A percentile compares a stretch with the other conserved stretches of the same genome.
Evolutionary conservation across 225 moss, liverwort and hornwort genomes (phyloP).

Genomic region (Takakia lepidozioides): DNA sequence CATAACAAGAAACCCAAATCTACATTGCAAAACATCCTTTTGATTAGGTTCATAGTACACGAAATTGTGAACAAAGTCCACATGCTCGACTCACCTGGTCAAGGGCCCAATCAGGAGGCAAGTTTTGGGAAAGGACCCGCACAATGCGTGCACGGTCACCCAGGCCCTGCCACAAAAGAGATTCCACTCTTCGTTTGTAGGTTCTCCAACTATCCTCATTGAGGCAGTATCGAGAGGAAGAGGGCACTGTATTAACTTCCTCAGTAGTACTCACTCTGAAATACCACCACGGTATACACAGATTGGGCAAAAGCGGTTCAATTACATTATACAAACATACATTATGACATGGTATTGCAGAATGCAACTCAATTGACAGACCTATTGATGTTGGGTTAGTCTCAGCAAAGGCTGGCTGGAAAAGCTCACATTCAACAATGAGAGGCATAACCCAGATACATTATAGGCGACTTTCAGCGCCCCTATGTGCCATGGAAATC

Average conservation of each 20-base stretch:
- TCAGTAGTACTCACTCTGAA: constrained; percentile 36
- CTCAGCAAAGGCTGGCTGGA: constrained; percentile 23
- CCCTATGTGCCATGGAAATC: constrained; percentile 36
- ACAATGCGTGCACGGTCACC: constrained; percentile 65
- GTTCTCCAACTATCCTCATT: constrained; percentile 59
- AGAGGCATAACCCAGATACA: constrained; percentile 5
- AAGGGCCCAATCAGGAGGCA: constrained; percentile 43
- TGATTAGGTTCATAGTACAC: too few relatives aligned
- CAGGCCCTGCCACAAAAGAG: constrained; percentile 43
- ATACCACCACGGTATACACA: too few relatives aligned
- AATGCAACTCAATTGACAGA: too few relatives aligned
- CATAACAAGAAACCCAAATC: too few relatives aligned
- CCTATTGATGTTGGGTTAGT: constrained; percentile 18
- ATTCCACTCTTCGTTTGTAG: constrained; percentile 57
- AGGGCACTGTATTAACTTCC: constrained; percentile 10
- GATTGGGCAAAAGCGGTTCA: too few relatives aligned
- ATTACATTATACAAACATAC: too few relatives aligned
- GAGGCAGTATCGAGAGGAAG: constrained; percentile 23
- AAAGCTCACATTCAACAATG: constrained; percentile 24
- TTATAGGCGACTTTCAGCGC: constrained; percentile 85
- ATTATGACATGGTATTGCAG: too few relatives aligned
- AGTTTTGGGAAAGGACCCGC: constrained; percentile 53
- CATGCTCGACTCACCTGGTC: constrained; percentile 9
- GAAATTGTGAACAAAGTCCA: too few relatives aligned
- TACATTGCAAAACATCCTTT: too few relatives aligned